Conservation (phyloP, 1,139 yeast species). For the Hyphopichia buzzinii region DNA sequence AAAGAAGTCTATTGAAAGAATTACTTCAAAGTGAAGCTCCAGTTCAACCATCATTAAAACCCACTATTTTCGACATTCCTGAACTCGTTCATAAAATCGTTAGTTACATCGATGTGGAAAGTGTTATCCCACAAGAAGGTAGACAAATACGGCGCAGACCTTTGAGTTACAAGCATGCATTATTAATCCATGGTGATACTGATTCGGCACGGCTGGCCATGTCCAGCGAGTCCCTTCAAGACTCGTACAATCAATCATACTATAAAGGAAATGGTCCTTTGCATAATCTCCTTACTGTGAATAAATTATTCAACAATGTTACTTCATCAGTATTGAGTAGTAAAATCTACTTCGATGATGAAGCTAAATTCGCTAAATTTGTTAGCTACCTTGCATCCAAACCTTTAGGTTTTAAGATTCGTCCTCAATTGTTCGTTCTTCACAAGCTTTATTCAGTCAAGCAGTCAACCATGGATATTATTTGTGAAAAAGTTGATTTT, state of each 20-base stretch:
- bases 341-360: conserved; percentile 54
- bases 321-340: conserved; percentile 55
- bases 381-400: conserved; percentile 11
- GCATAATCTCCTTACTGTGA: conserved; percentile 64
- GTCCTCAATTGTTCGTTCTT: conserved; percentile 34
- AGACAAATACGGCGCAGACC: conserved; percentile 66
- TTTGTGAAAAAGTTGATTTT: conserved; percentile 33
- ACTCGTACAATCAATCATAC: neutral
- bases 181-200: conserved; percentile 48
- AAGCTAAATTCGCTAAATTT: conserved; percentile 47
- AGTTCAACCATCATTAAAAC: neutral
- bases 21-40: neutral
- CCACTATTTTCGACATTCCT: conserved; percentile 55
- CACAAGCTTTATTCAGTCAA: conserved; percentile 35
- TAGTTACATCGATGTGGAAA: conserved; percentile 52
- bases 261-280: conserved; percentile 23
- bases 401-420: conserved; percentile 8
- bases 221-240: conserved; percentile 14
- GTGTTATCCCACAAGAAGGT: conserved; percentile 56
- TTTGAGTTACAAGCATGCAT: conserved; percentile 57
- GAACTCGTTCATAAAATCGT: conserved; percentile 69
- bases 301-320: conserved; percentile 59
- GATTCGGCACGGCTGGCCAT: conserved; percentile 51
- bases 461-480: conserved; percentile 24
- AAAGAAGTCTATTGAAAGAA: neutral